Conservation (phyloP, 2,329 filamentous ascomycete genomes). For the Verticillium tricorpus region DNA sequence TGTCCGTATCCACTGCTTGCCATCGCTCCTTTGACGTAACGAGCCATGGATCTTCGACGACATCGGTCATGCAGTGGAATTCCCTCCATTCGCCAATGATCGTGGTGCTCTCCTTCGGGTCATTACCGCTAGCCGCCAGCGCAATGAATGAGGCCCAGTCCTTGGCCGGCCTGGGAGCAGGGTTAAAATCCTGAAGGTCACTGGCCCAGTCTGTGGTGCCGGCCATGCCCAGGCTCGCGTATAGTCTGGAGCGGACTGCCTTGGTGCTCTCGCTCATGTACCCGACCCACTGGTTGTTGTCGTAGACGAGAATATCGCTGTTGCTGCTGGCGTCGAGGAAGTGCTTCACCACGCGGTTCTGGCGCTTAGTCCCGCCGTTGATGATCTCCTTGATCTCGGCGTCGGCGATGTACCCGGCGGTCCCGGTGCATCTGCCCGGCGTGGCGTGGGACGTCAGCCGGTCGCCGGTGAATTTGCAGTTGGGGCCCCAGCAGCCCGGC, state of each 20-base stretch:
- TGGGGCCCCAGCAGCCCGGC: conserved; percentile 17
- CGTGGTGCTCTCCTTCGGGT: too few species aligned
- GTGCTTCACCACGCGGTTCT: conserved; percentile 1
- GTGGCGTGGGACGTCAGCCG: conserved; percentile 14
- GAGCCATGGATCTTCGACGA: too few species aligned
- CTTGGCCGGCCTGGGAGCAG: too few species aligned
- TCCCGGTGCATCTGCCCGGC: conserved; percentile 23
- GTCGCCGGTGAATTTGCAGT: conserved; percentile 19
- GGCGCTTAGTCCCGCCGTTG: neutral
- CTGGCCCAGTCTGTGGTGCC: conserved; percentile 26
- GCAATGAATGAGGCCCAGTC: too few species aligned
- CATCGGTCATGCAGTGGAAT: too few species aligned
- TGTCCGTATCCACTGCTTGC: too few species aligned
- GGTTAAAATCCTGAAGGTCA: conserved; percentile 16
- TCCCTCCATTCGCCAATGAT: too few species aligned
- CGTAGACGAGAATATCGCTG: neutral
- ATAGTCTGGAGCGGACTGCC: conserved; percentile 14
- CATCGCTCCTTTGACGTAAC: too few species aligned
- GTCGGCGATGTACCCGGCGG: conserved; percentile 27
- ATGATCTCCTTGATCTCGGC: conserved; percentile 21
- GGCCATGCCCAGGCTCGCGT: conserved; percentile 12
- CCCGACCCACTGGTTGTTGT: conserved; percentile 20
- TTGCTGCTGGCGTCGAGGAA: neutral
- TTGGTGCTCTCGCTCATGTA: conserved; percentile 22
- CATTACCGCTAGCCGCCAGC: too few species aligned